These are phyloP conservation scores for Dillenia turbinata DNA, from an alignment of 164 flowering plant genomes.

Conservation along the genomic window DNA sequence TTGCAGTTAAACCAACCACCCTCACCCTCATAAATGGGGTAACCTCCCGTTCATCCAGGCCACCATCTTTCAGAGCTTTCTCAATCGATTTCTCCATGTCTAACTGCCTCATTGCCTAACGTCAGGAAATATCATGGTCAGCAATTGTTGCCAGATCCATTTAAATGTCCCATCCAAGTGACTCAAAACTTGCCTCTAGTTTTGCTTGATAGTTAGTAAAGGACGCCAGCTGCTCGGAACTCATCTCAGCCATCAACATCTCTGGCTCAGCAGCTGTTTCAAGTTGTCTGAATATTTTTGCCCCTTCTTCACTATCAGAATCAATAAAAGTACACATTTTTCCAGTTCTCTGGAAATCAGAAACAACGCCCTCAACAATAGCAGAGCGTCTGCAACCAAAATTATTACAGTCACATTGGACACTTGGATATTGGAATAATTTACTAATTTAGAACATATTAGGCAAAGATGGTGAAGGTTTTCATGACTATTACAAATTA, in stretches of 20 bases:
- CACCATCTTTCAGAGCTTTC: slow-evolving; percentile 72
- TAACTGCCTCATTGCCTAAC: slow-evolving; percentile 57
- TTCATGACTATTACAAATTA: too few relatives aligned
- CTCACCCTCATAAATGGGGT: slow-evolving; percentile 83
- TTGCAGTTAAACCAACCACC: slow-evolving; percentile 60
- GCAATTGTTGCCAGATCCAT: slow-evolving; percentile 2
- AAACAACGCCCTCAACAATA: slow-evolving; percentile 59
- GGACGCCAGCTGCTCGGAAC: slow-evolving; percentile 60
- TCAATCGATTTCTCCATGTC: slow-evolving; percentile 56
- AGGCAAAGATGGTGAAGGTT: too few relatives aligned
- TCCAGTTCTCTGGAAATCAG: slow-evolving; percentile 46
- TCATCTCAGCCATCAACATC: slow-evolving; percentile 89
- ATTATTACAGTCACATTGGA: too few relatives aligned
- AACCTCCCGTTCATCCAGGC: slow-evolving; percentile 61
- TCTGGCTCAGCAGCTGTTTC: slow-evolving; percentile 94
- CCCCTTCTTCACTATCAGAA: slow-evolving; percentile 78
- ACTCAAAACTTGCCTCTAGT: slow-evolving; percentile 49
- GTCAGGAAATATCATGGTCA: slow-evolving; percentile 10
- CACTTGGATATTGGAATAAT: too few relatives aligned
- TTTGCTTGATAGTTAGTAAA: slow-evolving; percentile 67
- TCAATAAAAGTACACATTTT: slow-evolving; percentile 27
- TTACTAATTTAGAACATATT: too few relatives aligned
- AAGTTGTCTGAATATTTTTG: slow-evolving; percentile 61
- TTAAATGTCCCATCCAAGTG: slow-evolving; percentile 6
- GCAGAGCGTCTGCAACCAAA: slow-evolving; percentile 53